Base-by-base conservation (phyloP, 176 grass and related monocot species). In the Secale cereale region DNA sequence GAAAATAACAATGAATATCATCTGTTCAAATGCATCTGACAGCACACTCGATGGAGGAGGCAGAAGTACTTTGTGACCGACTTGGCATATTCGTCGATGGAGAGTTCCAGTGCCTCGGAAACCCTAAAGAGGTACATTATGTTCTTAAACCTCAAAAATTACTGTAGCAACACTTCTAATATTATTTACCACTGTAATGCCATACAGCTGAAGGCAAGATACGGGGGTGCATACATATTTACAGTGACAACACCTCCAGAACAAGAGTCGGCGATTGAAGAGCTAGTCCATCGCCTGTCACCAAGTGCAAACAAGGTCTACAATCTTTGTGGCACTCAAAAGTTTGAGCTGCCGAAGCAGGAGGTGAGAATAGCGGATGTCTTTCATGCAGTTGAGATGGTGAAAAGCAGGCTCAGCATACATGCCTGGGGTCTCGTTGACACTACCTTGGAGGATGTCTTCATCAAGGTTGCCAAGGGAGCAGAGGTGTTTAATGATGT, bases 11-110 rank as follows among this genome's bases (percentile, higher is more conserved):
- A 64, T 26, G 6, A 56, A 83, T 65, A 75, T 70, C 59, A 7
- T 46, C 59, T 70, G 64, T 83, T 71, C 19, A 50, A 65, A 85
- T 67, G 63, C 26, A 36, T 61, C 36, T 89, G 33, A 19, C 81
- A 92, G 93, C 93, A 71, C 88, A 91, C 52, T 92, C 90, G 3
- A 95, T 95, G 93, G 93, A 92, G 72, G 90, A 92, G 81, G 88
- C 90, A 37, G 83, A 92, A 75, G 83, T 86, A 31, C 54, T 95
- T 28, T 95, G 93, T 19, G 93, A 95, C 75, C 71, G 86, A 6
- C 79, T 95, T 22, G 90, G 83, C 17, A 89, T 92, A 62, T 92
- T 92, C 37, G 86, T 87, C 1, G 83, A 92, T 54, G 90, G 90
- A 14, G 54, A 77, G 69, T 91, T 92, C 40, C 93, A 92, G 2